Percentiles rank a stretch among this genome's conserved stretches.
Evolutionary conservation across 192 early-diverging fungal genomes (phyloP).

Genomic region (Linnemannia exigua): DNA sequence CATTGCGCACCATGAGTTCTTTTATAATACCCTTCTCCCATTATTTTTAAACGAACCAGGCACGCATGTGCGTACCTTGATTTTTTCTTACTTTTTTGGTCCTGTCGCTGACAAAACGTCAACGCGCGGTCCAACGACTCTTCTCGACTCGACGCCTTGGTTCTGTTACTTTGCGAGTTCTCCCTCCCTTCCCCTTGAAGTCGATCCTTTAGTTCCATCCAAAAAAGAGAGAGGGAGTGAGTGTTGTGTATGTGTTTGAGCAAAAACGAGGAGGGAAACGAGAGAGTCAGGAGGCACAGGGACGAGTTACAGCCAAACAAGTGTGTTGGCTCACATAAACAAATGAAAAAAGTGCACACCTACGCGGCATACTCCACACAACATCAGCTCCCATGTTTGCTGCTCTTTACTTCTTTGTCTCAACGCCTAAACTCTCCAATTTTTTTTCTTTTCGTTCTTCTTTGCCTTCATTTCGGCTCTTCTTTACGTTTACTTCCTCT

Average conservation of each 20-base stretch:
- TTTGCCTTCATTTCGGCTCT: not conserved
- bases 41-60: not conserved
- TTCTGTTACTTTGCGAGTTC: not conserved
- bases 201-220: not conserved
- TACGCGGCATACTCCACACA: not conserved
- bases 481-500: not conserved
- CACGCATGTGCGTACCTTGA: not conserved
- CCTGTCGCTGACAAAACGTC: not conserved
- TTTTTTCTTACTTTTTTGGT: not conserved
- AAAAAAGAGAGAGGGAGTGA: not conserved
- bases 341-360: not conserved
- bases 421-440: not conserved
- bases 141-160: not conserved
- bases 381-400: not conserved
- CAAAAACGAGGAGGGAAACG: not conserved
- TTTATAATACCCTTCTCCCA: not conserved
- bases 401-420: not conserved
- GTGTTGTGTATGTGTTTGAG: not conserved
- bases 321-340: not conserved
- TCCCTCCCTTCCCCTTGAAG: not conserved
- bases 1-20: not conserved
- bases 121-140: not conserved
- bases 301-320: not conserved
- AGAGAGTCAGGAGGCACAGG: not conserved
- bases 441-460: conserved; percentile 1